Evolutionary conservation across 306 rosid species (phyloP).

Genomic region (Mimosa pudica): DNA sequence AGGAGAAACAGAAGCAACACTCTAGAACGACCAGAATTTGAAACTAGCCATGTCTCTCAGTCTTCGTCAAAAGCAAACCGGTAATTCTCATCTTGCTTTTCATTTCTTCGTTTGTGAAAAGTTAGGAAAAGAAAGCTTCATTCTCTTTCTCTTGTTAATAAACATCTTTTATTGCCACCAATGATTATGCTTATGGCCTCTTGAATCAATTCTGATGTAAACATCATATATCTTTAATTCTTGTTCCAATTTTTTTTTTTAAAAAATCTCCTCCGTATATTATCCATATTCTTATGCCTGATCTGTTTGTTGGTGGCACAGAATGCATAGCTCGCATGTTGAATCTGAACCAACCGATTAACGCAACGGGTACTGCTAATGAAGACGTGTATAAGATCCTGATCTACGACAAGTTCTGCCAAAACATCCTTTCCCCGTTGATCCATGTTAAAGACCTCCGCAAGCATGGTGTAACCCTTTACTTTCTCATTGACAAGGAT

Average conservation of each 20-base stretch:
- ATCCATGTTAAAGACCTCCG: constrained; percentile 93
- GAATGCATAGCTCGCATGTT: constrained; percentile 89
- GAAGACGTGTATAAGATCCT: constrained; percentile 94
- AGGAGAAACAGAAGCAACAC: background rate
- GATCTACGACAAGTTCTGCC: constrained; percentile 87
- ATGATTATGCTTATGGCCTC: background rate
- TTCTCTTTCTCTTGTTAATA: background rate
- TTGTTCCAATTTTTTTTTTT: background rate
- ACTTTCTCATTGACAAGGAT: constrained; percentile 84
- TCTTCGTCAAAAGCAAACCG: constrained; percentile 70
- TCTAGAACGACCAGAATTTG: background rate
- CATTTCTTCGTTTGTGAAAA: background rate
- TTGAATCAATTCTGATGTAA: background rate
- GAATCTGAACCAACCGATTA: constrained; percentile 90
- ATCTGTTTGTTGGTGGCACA: constrained; percentile 43
- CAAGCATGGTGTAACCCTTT: constrained; percentile 93
- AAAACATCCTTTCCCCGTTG: constrained; percentile 81
- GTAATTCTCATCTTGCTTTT: constrained; percentile 29
- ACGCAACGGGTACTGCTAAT: constrained; percentile 67
- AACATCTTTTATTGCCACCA: background rate
- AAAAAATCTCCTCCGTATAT: background rate
- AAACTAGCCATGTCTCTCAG: constrained; percentile 57
- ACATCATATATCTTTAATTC: background rate
- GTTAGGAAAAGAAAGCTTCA: background rate
- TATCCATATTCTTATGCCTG: constrained; percentile 26